Evolutionary conservation across 2,329 filamentous ascomycete species (phyloP).

Genomic region (Biscogniauxia sp.): DNA sequence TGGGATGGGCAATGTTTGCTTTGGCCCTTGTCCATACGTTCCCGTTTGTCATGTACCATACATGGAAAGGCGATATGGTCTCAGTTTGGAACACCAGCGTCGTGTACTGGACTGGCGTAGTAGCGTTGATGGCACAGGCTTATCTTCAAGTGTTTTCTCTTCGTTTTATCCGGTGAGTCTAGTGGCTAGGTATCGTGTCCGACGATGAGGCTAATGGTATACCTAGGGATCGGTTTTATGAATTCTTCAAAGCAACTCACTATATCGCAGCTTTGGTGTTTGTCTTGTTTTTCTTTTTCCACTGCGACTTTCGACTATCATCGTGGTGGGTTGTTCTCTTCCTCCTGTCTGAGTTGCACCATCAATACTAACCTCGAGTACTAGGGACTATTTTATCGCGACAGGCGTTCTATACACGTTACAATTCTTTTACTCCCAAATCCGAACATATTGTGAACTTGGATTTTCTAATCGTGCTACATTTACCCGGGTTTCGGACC

Average conservation of each 20-base stretch:
- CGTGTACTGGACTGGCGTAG: constrained; percentile 55
- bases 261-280: constrained; percentile 52
- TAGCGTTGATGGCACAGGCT: constrained; percentile 51
- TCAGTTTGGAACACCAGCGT: constrained; percentile 42
- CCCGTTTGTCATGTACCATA: constrained; percentile 55
- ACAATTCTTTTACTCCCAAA: constrained; percentile 43
- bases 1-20: constrained; percentile 54
- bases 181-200: background rate
- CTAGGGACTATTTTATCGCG: constrained; percentile 60
- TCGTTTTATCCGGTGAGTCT: constrained; percentile 44
- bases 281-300: constrained; percentile 58
- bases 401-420: constrained; percentile 50
- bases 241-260: constrained; percentile 60
- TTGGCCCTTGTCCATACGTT: constrained; percentile 58
- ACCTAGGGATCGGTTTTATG: constrained; percentile 51
- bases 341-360: background rate
- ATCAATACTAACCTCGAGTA: constrained; percentile 1
- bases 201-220: background rate
- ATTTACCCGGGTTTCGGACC: constrained; percentile 39
- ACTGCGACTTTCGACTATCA: constrained; percentile 54
- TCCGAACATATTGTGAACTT: constrained; percentile 48
- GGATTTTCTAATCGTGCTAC: constrained; percentile 44
- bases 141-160: constrained; percentile 56
- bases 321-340: constrained; percentile 42
- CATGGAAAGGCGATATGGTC: constrained; percentile 47